A percentile compares a stretch with the other conserved stretches of the same genome.
phyloP scores from a whole-genome alignment of 495 filamentous ascomycete species.

The Wilcoxina mikolae region DNA sequence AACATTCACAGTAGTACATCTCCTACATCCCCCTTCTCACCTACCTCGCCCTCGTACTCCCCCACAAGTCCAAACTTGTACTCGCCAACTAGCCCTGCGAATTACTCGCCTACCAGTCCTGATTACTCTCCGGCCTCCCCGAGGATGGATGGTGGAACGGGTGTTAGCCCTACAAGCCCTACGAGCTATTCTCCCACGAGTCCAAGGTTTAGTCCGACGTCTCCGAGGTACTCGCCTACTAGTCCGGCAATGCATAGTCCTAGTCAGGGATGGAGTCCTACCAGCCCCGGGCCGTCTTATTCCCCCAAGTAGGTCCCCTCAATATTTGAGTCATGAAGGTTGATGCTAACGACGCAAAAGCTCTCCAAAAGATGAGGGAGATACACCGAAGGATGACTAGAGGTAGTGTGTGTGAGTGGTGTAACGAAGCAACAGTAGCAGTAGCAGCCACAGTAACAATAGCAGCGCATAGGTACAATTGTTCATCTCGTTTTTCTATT shows the following conservation, averaged over 20 bases:
- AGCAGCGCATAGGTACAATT: neutral
- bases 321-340: neutral
- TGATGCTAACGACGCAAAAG: neutral
- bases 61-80: constrained; percentile 36
- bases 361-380: constrained; percentile 2
- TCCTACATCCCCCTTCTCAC: constrained; percentile 43
- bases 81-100: constrained; percentile 44
- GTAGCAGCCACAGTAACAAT: neutral
- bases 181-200: constrained; percentile 50
- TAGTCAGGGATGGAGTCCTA: constrained; percentile 37
- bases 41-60: constrained; percentile 55
- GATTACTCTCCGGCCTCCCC: constrained; percentile 34
- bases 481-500: neutral
- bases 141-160: constrained; percentile 22
- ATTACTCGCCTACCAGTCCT: constrained; percentile 54
- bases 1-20: constrained; percentile 29
- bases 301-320: constrained; percentile 34
- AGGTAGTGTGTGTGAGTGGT: neutral
- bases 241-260: constrained; percentile 54
- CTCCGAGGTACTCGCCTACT: constrained; percentile 63
- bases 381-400: constrained; percentile 5
- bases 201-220: constrained; percentile 60
- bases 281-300: constrained; percentile 36
- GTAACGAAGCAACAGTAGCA: neutral
- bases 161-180: constrained; percentile 27